These are phyloP conservation scores for Mesembryanthemum crystallinum DNA, from an alignment of 148 eudicot genomes.

Conservation along the genomic window DNA sequence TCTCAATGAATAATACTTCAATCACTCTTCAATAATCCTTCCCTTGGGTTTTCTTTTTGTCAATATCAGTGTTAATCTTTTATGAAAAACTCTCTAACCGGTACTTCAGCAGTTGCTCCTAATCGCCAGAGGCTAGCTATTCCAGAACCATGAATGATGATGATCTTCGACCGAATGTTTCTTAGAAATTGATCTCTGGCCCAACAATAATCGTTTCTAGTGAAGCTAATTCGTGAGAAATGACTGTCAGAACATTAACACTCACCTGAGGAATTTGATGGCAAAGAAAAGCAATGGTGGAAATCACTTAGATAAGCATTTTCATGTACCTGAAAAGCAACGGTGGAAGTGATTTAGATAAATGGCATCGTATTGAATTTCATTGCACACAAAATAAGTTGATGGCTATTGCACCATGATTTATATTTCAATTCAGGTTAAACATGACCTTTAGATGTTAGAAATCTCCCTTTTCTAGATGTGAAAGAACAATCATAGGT, in stretches of 20 bases:
- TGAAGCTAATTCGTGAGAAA: background rate
- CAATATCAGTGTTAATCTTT: background rate
- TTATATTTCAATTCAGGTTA: background rate
- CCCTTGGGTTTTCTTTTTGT: background rate
- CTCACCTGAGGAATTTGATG: constrained; percentile 83
- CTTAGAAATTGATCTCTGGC: no score
- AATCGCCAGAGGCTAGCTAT: no score
- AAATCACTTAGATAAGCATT: constrained; percentile 94
- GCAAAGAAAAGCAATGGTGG: constrained; percentile 89
- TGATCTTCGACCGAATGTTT: no score
- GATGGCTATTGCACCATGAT: background rate
- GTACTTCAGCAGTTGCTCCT: no score
- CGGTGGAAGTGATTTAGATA: constrained; percentile 10
- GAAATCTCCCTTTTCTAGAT: background rate
- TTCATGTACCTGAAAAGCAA: constrained; percentile 84
- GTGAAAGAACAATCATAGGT: background rate
- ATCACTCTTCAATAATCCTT: background rate
- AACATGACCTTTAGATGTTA: background rate
- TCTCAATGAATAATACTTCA: background rate
- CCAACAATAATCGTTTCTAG: background rate
- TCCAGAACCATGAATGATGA: no score
- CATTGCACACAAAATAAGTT: background rate
- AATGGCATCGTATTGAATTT: background rate
- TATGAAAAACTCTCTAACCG: no score
- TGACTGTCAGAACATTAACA: background rate